These are phyloP conservation scores for Lichtheimia ramosa DNA, from an alignment of 371 early-diverging fungal species.

Conservation along the genomic window DNA sequence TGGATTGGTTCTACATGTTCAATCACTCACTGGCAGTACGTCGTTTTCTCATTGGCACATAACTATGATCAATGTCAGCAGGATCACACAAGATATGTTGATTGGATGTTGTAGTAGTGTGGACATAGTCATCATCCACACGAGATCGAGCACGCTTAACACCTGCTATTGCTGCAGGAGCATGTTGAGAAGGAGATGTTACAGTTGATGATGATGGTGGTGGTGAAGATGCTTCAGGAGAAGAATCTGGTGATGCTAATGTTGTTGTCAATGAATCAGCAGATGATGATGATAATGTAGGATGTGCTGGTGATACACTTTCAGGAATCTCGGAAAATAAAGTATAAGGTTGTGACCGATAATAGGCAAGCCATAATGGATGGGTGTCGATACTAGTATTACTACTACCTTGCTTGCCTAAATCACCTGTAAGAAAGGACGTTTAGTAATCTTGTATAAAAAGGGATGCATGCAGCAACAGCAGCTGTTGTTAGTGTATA, in stretches of 20 bases:
- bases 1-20: too few species aligned
- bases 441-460: too few species aligned
- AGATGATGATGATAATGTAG: background rate
- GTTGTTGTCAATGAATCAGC: constrained; percentile 1
- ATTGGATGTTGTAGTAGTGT: background rate
- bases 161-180: background rate
- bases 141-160: too few species aligned
- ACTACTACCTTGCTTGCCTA: too few species aligned
- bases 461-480: too few species aligned
- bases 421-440: too few species aligned
- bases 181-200: constrained; percentile 4
- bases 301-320: constrained; percentile 6
- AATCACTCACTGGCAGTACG: constrained; percentile 28
- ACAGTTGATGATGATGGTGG: background rate
- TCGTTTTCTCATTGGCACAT: constrained; percentile 31
- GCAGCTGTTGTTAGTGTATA: background rate
- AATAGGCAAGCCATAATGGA: constrained; percentile 38
- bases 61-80: constrained; percentile 33
- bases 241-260: background rate
- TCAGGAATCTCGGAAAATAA: constrained; percentile 29
- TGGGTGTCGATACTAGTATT: constrained; percentile 20
- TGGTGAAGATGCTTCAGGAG: constrained; percentile 4
- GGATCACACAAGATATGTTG: constrained; percentile 5
- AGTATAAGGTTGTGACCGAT: constrained; percentile 27
- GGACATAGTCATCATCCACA: too few species aligned